These are phyloP conservation scores for Trichoderma asperelloides DNA, from an alignment of 495 filamentous ascomycete genomes.

Conservation along the genomic window DNA sequence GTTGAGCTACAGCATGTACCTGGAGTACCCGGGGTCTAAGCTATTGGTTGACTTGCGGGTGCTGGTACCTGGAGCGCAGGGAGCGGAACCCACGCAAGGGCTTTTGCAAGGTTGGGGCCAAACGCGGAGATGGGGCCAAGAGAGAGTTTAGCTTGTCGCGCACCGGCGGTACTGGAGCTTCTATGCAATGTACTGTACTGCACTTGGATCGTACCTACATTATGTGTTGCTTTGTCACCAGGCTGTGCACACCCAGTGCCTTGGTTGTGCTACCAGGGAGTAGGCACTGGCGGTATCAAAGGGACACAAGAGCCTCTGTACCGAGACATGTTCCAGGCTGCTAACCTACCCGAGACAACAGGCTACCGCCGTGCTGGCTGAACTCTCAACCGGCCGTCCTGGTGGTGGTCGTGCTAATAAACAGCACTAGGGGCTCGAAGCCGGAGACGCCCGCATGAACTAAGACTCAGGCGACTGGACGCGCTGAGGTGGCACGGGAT, in stretches of 20 bases:
- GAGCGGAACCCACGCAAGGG: neutral
- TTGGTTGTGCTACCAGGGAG: no score
- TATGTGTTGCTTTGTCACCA: no score
- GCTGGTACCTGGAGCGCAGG: neutral
- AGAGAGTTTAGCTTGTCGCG: no score
- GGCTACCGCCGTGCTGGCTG: neutral
- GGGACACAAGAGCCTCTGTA: no score
- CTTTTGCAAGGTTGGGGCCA: neutral
- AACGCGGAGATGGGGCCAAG: conserved; percentile 4
- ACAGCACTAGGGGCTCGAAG: conserved; percentile 8
- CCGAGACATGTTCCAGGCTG: no score
- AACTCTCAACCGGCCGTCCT: neutral
- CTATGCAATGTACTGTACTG: no score
- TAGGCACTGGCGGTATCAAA: neutral
- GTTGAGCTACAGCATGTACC: no score
- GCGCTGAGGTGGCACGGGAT: conserved; percentile 12
- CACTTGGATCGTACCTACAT: no score
- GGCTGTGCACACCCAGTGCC: no score
- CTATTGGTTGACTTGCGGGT: neutral
- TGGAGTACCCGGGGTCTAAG: no score
- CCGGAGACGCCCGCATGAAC: conserved; percentile 12
- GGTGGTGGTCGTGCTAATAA: neutral
- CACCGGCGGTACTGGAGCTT: no score
- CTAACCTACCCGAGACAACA: neutral
- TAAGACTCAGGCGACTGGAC: neutral